phyloP scores from a whole-genome alignment of 495 filamentous ascomycete species.

The Penicillium samsonianum region DNA sequence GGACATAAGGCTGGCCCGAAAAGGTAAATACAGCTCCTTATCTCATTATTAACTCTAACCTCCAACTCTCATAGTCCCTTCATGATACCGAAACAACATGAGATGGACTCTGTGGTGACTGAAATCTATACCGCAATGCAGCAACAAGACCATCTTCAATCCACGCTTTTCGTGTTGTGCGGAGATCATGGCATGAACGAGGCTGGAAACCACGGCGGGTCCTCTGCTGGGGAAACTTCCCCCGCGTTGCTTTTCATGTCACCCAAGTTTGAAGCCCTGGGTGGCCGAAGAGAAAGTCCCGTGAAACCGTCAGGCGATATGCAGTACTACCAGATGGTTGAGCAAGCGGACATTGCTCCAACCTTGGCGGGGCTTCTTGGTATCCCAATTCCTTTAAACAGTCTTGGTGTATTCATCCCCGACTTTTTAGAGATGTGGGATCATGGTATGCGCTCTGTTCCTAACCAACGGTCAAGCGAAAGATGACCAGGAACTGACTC shows the following conservation, averaged over 20 bases:
- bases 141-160: conserved; percentile 64
- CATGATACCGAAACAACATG: conserved; percentile 89
- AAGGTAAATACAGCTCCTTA: conserved; percentile 52
- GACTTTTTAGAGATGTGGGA: conserved; percentile 77
- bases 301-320: conserved; percentile 54
- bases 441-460: conserved; percentile 38
- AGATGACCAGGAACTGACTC: neutral
- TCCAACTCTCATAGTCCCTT: conserved; percentile 59
- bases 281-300: conserved; percentile 39
- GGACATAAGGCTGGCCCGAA: conserved; percentile 93
- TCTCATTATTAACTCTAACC: conserved; percentile 15
- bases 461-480: neutral
- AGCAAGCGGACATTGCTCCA: conserved; percentile 91
- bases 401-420: conserved; percentile 82
- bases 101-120: conserved; percentile 87
- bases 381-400: conserved; percentile 90
- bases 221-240: conserved; percentile 88
- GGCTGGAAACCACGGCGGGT: conserved; percentile 94
- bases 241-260: conserved; percentile 90
- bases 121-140: conserved; percentile 77
- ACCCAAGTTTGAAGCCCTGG: conserved; percentile 69
- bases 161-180: conserved; percentile 80
- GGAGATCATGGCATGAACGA: conserved; percentile 99
- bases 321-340: conserved; percentile 77
- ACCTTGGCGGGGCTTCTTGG: conserved; percentile 86